Base-by-base conservation (phyloP, 352 stramenopile genomes). In the Globisporangium perplexum region DNA sequence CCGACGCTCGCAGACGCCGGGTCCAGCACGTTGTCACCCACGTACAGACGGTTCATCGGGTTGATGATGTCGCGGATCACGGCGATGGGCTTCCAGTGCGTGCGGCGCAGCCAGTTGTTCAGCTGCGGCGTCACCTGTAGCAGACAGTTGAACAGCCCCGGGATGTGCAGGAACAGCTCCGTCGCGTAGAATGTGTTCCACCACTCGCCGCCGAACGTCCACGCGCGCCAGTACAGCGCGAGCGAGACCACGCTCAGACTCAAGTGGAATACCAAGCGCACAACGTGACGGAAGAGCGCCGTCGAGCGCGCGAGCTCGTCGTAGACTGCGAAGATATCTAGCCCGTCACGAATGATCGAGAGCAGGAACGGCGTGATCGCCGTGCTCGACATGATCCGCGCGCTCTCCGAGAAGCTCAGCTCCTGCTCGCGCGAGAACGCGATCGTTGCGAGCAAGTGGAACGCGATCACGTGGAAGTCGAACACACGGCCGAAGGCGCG, bases 401-500 rank as follows among this genome's bases (percentile, higher is more conserved):
- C 58, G 22, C 86, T 86, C 45, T 94, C 95, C 0, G 83, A 64
- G 47, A 88, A 74, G 45, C 84, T 86, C 75, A 97, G 92, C 26
- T 98, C 85, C 49, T 98, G 78, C 50, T 97, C 88, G 33, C 74
- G 72, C 6, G 75, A 77, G 54, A 99, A 98, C 18, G 95, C 93
- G 22, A 98, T 60, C 7, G 94, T 78, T 8, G 78, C 86, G 22
- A 98, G 71, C 15, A 99, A 80, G 59, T 98, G 97, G 73, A 99
- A 99, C 8, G 93, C 90, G 24, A 98, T 74, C 49, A 99, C 89
- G 68, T 99, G 96, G 76, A 98, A 99, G 65, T 98, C 96, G 47
- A 99, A 90, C 43, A 99, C 91, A 22, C 97, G 89, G 53, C 85
- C 88, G 60, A 99, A 93, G 7, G 95, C 93, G 38, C 98, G 90